Evolutionary conservation across 164 flowering plant genomes (phyloP).

Genomic region (Vitis cinerea): DNA sequence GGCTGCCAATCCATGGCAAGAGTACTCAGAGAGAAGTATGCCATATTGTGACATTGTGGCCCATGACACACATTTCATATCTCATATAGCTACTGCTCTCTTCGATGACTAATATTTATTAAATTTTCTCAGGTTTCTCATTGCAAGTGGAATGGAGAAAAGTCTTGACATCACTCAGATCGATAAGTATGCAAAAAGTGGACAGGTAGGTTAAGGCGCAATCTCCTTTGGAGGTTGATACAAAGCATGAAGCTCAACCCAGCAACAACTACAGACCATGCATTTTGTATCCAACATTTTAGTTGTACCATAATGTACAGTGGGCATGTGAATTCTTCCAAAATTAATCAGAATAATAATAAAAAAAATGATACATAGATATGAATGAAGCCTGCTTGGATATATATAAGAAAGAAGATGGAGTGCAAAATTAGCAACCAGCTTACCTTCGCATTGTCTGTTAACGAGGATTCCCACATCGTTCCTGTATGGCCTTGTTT

Average conservation of each 20-base stretch:
- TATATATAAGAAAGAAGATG: too few species aligned
- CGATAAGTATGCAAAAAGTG: conserved; percentile 41
- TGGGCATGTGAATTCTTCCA: too few species aligned
- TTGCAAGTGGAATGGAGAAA: conserved; percentile 47
- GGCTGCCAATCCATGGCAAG: conserved; percentile 67
- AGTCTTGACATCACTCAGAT: conserved; percentile 61
- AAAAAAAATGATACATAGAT: too few species aligned
- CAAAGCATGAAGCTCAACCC: too few species aligned
- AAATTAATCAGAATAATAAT: too few species aligned
- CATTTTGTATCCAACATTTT: background rate
- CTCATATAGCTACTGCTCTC: background rate
- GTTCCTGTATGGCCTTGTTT: too few species aligned
- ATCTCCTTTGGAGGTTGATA: background rate
- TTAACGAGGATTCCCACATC: too few species aligned
- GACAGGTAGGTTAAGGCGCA: conserved; percentile 20
- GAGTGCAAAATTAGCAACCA: too few species aligned
- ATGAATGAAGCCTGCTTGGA: too few species aligned
- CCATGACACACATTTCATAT: background rate
- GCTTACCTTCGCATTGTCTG: too few species aligned
- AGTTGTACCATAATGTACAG: too few species aligned
- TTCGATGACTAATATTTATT: background rate
- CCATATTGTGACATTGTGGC: background rate
- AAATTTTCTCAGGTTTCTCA: conserved; percentile 53
- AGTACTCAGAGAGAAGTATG: conserved; percentile 59
- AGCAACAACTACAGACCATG: too few species aligned